Percentiles rank a stretch among this genome's conserved stretches.
phyloP scores from a whole-genome alignment of 2,329 filamentous ascomycete species.

The Colletotrichum brevisporum region DNA sequence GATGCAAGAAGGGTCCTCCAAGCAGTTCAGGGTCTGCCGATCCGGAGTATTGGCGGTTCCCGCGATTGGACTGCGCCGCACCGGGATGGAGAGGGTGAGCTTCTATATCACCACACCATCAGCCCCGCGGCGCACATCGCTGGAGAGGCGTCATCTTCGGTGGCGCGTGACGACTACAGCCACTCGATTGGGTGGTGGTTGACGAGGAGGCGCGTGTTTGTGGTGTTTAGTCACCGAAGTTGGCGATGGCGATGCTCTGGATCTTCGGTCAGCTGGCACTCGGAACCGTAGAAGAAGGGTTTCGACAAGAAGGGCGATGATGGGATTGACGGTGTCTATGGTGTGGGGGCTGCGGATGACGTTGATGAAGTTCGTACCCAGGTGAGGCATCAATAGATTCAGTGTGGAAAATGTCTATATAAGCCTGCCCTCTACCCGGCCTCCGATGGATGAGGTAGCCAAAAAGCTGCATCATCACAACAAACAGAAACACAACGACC shows the following conservation, averaged over 20 bases:
- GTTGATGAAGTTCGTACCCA: not conserved
- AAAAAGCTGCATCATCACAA: not conserved
- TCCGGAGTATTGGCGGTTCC: not conserved
- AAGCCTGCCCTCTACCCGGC: not conserved
- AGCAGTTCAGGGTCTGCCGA: constrained; percentile 17
- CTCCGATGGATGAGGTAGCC: too few species aligned
- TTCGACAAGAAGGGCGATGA: not conserved
- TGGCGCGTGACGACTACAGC: constrained; percentile 8
- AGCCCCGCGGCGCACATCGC: not conserved
- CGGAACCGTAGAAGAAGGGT: not conserved
- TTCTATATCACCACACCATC: constrained; percentile 19
- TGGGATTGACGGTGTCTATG: not conserved
- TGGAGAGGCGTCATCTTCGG: constrained; percentile 12
- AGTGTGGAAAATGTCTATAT: not conserved
- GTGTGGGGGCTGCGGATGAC: not conserved
- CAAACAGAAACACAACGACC: not conserved
- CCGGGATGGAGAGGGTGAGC: not conserved
- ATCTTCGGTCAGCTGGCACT: constrained; percentile 17
- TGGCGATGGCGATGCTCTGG: constrained; percentile 1
- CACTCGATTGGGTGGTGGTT: not conserved
- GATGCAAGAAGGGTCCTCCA: constrained; percentile 36
- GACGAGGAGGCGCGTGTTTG: not conserved
- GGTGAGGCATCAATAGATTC: not conserved
- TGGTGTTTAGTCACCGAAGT: not conserved
- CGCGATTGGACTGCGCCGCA: constrained; percentile 34